Base-by-base conservation (phyloP, 2,329 filamentous ascomycete species). In the Pestalotiopsis sp. region DNA sequence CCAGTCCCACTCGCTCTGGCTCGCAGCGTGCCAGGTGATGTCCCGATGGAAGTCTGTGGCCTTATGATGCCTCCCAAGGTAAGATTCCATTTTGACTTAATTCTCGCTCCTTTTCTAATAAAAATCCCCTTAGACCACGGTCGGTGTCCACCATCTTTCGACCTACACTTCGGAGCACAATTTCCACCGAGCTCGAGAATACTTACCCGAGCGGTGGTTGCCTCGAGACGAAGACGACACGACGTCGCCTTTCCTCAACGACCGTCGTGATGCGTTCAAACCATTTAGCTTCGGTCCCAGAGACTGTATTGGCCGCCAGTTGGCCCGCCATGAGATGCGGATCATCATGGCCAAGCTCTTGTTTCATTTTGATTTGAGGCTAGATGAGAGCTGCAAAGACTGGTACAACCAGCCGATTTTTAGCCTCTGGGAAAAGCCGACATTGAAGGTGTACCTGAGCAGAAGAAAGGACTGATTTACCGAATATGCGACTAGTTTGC, bases 291-390 rank as follows among this genome's bases (percentile, higher is more conserved):
- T 39, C 7, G 71, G 71, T 0, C 71, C 71, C 14, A n/a, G 71
- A 45, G 36, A 61, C 14, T 76, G 74, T 49, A 73, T 75, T 17
- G 73, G 74, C 6, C 71, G 73, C 27, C 73, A 75, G 36, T 61
- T 75, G n/a, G 74, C 73, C 4, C 68, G 70, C 27, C 73, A 76
- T 52, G 75, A 77, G 66, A 75, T 77, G 75, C 73, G 74, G 14
- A 66, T 75, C 60, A 76, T 76, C 66, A 70, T 76, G 62, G 73
- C 75, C 3, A 74, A 69, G 27, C 59, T 76, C 4, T 64, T 76
- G 11, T 76, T 73, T 71, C 74, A 76, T 41, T 76, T 76, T 45
- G 75, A 76, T n/a, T 36, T 76, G 25, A 62, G 52, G 14, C 67
- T 75, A 11, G 74, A 75, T 62, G 64, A 68, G 52, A 72, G 70